Base-by-base conservation (phyloP, 306 rosid species). In the Inga leiocalycina region DNA sequence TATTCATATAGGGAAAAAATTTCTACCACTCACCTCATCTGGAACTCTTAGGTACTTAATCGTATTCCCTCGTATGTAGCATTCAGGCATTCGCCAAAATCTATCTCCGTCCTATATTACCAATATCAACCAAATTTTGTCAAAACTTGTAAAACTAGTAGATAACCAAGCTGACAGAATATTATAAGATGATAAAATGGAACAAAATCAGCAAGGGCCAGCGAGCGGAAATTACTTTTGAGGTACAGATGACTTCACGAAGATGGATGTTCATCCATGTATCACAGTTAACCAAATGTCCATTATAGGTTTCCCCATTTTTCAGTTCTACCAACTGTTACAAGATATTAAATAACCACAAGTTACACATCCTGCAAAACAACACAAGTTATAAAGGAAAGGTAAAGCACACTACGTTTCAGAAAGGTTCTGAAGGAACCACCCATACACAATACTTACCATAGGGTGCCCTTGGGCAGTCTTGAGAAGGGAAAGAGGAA, bases 261-360 rank as follows among this genome's bases (percentile, higher is more conserved):
- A 96, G 98, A 90, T 96, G 99, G 71, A 96, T 96, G 86, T 96
- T 96, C 99, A 96, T 96, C 99, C 99, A 96, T 71, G 99, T 94
- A 80, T 96, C 99, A 71, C 99, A 96, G 70, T 96, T 96, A 66
- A 96, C 99, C 91, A 96, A 87, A 89, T 96, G 99, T 10, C 99
- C 99, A 13, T 96, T 96, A 91, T 96, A 96, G 37, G 99, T 96
- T 87, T 96, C 99, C 79, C 99, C 99, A 85, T 96, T 96, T 85
- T 96, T 96, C 68, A 96, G 88, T 62, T 96, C 99, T 71, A 96
- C 99, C 91, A 96, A 69, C 99, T 96, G 92, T 85, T 52, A 79
- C 48, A 89, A 77, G 20, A 71, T n/a, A 70, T 64, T 20, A 75
- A 68, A 71, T n/a, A 37, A 71, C 2, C 49, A 79, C 49, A 74